Conservation (phyloP, 805 yeast genomes). For the Priceomyces melissophilus region DNA sequence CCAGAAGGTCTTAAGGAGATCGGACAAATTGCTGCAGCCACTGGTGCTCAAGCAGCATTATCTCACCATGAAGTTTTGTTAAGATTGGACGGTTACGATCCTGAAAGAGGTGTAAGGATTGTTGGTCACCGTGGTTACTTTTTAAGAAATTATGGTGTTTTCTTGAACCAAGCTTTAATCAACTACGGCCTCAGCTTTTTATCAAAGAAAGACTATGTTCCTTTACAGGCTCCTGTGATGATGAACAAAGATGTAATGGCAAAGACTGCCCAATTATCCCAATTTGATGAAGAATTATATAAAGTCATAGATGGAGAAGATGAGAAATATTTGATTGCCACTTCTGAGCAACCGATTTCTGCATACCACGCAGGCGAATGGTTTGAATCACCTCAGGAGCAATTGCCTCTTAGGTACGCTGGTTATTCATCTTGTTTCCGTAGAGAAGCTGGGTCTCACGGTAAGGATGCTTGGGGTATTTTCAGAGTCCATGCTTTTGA, state of each 20-base stretch:
- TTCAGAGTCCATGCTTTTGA: conserved; percentile 98
- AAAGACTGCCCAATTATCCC: conserved; percentile 96
- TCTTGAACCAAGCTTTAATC: conserved; percentile 95
- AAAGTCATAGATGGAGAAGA: conserved; percentile 96
- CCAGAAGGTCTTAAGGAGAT: conserved; percentile 66
- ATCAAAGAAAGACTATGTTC: conserved; percentile 72
- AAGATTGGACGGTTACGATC: conserved; percentile 96
- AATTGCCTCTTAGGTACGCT: conserved; percentile 93
- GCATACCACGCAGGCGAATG: conserved; percentile 97
- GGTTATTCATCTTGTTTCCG: conserved; percentile 99
- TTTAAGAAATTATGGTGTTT: conserved; percentile 91
- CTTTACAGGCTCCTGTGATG: conserved; percentile 98
- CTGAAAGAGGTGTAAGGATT: conserved; percentile 96
- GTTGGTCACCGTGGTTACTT: conserved; percentile 99
- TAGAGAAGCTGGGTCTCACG: conserved; percentile 99
- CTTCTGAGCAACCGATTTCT: conserved; percentile 98
- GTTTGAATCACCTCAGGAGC: conserved; percentile 97
- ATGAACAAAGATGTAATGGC: conserved; percentile 99
- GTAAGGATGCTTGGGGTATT: conserved; percentile 99
- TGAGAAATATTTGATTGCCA: conserved; percentile 96
- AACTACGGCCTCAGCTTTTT: conserved; percentile 91
- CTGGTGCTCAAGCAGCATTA: conserved; percentile 70
- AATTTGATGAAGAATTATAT: conserved; percentile 96
- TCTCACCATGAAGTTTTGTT: conserved; percentile 95
- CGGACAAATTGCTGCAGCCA: conserved; percentile 68